These are phyloP conservation scores for Puccinia sorghi DNA, from an alignment of 1,284 basidiomycete genomes.

Conservation along the genomic window DNA sequence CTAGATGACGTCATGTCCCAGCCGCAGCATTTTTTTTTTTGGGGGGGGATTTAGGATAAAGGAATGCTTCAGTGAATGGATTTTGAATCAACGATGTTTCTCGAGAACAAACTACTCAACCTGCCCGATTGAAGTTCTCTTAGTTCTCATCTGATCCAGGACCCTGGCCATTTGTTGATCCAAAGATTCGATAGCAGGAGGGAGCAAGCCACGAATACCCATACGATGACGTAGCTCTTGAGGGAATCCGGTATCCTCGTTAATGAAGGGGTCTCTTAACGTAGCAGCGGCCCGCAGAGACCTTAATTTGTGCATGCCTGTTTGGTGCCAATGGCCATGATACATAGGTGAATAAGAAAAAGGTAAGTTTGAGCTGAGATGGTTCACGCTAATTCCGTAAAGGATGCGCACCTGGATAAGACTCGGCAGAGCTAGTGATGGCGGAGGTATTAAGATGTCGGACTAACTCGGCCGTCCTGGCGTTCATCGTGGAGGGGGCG, in stretches of 20 bases:
- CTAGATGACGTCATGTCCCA: conserved; percentile 10
- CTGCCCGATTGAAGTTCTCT: conserved; percentile 47
- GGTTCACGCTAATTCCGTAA: not conserved
- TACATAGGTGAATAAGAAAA: not conserved
- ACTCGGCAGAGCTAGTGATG: conserved; percentile 21
- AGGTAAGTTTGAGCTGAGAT: not conserved
- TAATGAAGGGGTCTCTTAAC: conserved; percentile 46
- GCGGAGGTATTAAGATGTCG: conserved; percentile 39
- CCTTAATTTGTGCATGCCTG: conserved; percentile 44
- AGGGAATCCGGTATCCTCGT: conserved; percentile 49
- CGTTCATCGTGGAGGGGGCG: conserved; percentile 47
- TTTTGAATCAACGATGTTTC: not conserved
- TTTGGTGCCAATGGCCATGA: not conserved
- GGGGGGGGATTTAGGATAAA: not conserved
- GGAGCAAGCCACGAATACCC: conserved; percentile 46
- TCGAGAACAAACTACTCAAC: conserved; percentile 9
- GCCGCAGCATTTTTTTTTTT: not conserved
- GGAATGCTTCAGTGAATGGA: not conserved
- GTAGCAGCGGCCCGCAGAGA: conserved; percentile 45
- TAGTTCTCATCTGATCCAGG: conserved; percentile 49
- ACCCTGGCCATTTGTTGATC: conserved; percentile 49
- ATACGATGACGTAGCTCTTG: conserved; percentile 43
- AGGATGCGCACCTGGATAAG: conserved; percentile 36
- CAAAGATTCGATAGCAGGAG: conserved; percentile 42
- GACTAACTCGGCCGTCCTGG: conserved; percentile 46